Evolutionary conservation across 345 rosid genomes (phyloP).

Genomic region (Salix exigua): DNA sequence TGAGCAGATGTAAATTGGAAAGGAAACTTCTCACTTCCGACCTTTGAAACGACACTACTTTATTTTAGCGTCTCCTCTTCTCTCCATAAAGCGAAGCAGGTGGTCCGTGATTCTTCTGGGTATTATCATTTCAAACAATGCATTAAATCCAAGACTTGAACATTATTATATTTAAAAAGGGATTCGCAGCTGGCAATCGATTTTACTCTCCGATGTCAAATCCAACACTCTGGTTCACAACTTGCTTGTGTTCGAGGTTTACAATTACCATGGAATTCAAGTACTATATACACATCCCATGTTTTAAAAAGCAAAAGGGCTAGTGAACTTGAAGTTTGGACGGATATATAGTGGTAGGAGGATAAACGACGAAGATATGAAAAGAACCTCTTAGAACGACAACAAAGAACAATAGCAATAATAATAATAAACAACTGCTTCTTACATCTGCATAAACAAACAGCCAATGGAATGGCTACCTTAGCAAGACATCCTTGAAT

Average conservation of each 20-base stretch:
- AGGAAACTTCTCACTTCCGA: constrained; percentile 41
- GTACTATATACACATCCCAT: neutral
- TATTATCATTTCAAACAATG: constrained; percentile 9
- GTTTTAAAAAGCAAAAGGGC: constrained; percentile 4
- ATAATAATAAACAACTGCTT: constrained; percentile 6
- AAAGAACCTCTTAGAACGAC: neutral
- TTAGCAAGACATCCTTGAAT: constrained; percentile 29
- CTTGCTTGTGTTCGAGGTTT: neutral
- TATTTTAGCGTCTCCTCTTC: neutral
- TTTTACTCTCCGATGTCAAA: constrained; percentile 10
- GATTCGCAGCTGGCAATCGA: neutral
- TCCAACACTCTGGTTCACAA: neutral
- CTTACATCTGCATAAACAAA: constrained; percentile 24
- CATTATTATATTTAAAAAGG: neutral
- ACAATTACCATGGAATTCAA: neutral
- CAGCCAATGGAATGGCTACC: constrained; percentile 27
- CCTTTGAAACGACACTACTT: constrained; percentile 12
- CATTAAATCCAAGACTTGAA: neutral
- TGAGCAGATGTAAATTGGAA: constrained; percentile 17
- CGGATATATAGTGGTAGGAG: neutral
- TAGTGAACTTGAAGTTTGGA: neutral
- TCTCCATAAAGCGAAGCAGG: constrained; percentile 31
- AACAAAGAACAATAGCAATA: neutral
- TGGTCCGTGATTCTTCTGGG: constrained; percentile 35
- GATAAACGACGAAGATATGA: neutral